Base-by-base conservation (phyloP, 345 rosid species). In the Geranium brycei region DNA sequence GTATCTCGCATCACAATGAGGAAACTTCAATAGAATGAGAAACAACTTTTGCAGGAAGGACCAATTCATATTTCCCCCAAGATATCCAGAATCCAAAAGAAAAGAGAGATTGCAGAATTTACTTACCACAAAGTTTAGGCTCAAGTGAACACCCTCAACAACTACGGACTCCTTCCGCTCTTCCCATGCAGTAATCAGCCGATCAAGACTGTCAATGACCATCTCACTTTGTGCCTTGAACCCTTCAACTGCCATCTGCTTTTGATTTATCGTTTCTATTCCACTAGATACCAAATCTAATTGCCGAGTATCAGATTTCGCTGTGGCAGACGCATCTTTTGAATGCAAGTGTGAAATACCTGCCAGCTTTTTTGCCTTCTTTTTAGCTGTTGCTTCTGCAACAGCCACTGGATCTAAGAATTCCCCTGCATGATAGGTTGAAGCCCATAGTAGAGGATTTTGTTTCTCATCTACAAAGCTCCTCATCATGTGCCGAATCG, bases 341-440 rank as follows among this genome's bases (percentile, higher is more conserved):
- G 79, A 55, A 63, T 62, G 66, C 53, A 87, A 70, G 19, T 61
- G 77, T n/a, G 65, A 69, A 62, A 68, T 69, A 13, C 80, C 82
- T 17, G 90, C 96, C 71, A 74, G 47, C 32, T 87, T 91, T 70
- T 78, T 80, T 12, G 91, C 97, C 69, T 78, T 81, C 66, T 67
- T 82, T 65, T 80, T 93, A 71, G 87, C 95, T 76, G 85, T 91
- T 12, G 99, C 96, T 74, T 90, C 92, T 0, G 95, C 95, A 72
- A 95, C 96, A 3, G 97, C 99, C 66, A 78, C 83, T 35, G 86
- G 91, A 75, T 95, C 99, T 78, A 95, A 79, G 72, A 31, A 84
- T 56, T 95, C 97, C 57, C 99, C 99, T 38, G 97, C 99, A 74
- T 95, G 99, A 68, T 95, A 95, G 0, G 99, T 95, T n/a, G 99